Conservation (phyloP, 1,139 yeast genomes). For the Pichia norvegensis region DNA sequence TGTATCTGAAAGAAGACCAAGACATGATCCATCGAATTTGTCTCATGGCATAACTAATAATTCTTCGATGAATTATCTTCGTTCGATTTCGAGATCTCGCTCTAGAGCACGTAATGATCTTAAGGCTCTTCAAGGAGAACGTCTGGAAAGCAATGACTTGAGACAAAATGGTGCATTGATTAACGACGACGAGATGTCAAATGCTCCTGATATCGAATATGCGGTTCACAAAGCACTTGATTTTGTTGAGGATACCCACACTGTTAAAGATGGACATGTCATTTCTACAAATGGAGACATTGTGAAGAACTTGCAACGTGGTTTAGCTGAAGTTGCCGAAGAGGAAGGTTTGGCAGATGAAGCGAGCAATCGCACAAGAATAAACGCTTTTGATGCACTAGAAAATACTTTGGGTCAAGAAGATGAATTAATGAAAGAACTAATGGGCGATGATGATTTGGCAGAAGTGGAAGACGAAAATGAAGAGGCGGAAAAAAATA, state of each 20-base stretch:
- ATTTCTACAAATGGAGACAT: slow-evolving; percentile 26
- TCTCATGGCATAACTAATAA: slow-evolving; percentile 14
- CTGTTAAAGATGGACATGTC: slow-evolving; percentile 14
- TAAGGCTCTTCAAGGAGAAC: slow-evolving; percentile 21
- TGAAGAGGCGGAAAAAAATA: background rate
- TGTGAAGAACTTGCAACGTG: slow-evolving; percentile 10
- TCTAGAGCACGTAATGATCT: slow-evolving; percentile 35
- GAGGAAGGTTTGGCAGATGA: slow-evolving; percentile 15
- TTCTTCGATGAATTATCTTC: slow-evolving; percentile 37
- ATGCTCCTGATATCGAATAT: slow-evolving; percentile 27
- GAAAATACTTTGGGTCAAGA: slow-evolving; percentile 14
- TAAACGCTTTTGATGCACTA: slow-evolving; percentile 2
- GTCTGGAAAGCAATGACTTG: slow-evolving; percentile 24
- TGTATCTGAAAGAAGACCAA: slow-evolving; percentile 27
- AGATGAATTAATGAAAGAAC: slow-evolving; percentile 15
- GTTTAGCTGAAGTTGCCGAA: slow-evolving; percentile 18
- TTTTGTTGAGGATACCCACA: slow-evolving; percentile 21
- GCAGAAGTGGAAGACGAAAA: background rate
- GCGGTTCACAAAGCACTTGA: slow-evolving; percentile 30
- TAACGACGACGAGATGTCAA: slow-evolving; percentile 27
- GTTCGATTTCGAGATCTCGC: slow-evolving; percentile 57
- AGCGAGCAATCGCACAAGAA: slow-evolving; percentile 10
- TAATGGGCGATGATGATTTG: slow-evolving; percentile 5
- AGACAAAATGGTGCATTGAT: slow-evolving; percentile 33
- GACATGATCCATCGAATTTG: slow-evolving; percentile 25